Base-by-base conservation (phyloP, 2,329 filamentous ascomycete genomes). In the Lecanicillium sp. region DNA sequence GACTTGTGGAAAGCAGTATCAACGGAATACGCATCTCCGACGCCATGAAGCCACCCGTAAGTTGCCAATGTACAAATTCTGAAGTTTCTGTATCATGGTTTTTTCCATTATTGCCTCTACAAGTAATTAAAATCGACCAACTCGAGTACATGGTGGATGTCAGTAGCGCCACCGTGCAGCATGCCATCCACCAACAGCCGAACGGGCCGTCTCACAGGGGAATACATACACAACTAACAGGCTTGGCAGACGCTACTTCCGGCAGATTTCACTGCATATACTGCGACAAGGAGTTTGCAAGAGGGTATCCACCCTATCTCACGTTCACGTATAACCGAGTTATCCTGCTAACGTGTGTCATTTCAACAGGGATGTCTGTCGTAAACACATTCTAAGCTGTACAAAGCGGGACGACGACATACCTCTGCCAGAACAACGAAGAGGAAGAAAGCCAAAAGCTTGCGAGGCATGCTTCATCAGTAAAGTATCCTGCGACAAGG, bases 381-480 rank as follows among this genome's bases (percentile, higher is more conserved):
- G 51, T 9, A 53, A 54, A 31, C 53, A 55, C 37, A 42, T 47
- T 7, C 20, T 45, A 5, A 42, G 44, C 29, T 55, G 52, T 22
- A 38, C 43, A 4, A 42, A 41, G 25, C 52, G 49, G 13, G 37
- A 38, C 19, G 32, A 29, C 16, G 37, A 41, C 5, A 40, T 37
- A 9, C 35, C 37, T 3, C 19, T 53, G 1, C 49, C 49, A 3
- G 45, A 47, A 2, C 43, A 48, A 8, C 50, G 48, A 28, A 49
- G 53, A 5, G 54, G 54, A 12, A 51, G 54, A 20, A 54, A 52
- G 30, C 48, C 52, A 0, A 40, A 43, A 2, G 53, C 54, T 3
- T 57, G 55, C 38, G 52, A 55, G 15, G 45, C 47, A 3, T 57
- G 55, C 37, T 55, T 51, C 36, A 46, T 44, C 18, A 51, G 51